Percentiles rank a stretch among this genome's conserved stretches.
These are phyloP conservation scores for Vitis rupestris DNA, from an alignment of 164 flowering plant genomes.

Conservation along the genomic window DNA sequence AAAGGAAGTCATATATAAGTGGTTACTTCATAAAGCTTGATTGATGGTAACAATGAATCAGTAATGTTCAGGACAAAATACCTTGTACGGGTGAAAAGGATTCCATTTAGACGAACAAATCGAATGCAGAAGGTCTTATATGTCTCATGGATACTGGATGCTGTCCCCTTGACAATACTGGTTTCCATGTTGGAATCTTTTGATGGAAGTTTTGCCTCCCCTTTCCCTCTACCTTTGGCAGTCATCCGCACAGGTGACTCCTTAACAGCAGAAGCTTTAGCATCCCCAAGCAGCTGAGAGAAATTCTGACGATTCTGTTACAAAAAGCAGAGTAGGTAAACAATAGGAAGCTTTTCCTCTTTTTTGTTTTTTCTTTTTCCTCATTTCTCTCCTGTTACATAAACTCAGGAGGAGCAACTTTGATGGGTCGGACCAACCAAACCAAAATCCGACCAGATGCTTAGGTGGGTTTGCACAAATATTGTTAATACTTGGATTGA, in stretches of 20 bases:
- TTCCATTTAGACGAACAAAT: slow-evolving; percentile 89
- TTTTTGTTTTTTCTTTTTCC: no score
- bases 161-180: slow-evolving; percentile 34
- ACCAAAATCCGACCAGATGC: no score
- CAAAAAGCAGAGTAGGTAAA: neutral
- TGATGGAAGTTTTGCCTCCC: slow-evolving; percentile 34
- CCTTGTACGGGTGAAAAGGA: slow-evolving; percentile 96
- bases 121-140: slow-evolving; percentile 63
- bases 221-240: slow-evolving; percentile 66
- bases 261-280: slow-evolving; percentile 35
- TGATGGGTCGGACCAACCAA: no score
- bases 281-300: slow-evolving; percentile 43
- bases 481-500: no score
- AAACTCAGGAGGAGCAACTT: no score
- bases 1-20: slow-evolving; percentile 8
- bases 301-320: slow-evolving; percentile 82
- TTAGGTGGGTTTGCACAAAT: no score
- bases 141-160: slow-evolving; percentile 30
- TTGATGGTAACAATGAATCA: neutral
- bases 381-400: no score
- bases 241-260: slow-evolving; percentile 23
- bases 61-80: slow-evolving; percentile 21
- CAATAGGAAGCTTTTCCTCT: no score
- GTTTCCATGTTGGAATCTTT: slow-evolving; percentile 46
- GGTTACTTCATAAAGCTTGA: neutral